phyloP scores from a whole-genome alignment of 768 basidiomycete genomes.

The Xerocomellus dryophilus region DNA sequence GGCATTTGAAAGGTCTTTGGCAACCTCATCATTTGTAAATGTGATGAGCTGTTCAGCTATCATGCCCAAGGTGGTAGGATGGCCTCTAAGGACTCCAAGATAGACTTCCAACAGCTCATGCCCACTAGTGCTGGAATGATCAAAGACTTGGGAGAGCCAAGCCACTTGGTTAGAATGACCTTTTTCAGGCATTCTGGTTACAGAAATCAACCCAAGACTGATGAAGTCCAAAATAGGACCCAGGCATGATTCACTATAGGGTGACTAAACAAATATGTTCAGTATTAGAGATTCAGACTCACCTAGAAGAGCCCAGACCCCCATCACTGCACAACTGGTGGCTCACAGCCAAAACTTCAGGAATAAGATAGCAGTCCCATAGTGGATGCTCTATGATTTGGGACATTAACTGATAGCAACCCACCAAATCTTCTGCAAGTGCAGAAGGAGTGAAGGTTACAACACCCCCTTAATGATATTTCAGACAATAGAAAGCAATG shows the following conservation, averaged over 20 bases:
- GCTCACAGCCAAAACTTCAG: slow-evolving; percentile 55
- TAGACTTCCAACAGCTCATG: slow-evolving; percentile 42
- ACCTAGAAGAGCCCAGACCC: neutral
- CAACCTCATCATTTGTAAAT: slow-evolving; percentile 46
- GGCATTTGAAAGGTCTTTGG: slow-evolving; percentile 48
- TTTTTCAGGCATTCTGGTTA: slow-evolving; percentile 47
- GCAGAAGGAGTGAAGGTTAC: slow-evolving; percentile 67
- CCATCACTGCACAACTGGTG: slow-evolving; percentile 13
- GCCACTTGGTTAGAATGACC: slow-evolving; percentile 22
- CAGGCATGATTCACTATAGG: slow-evolving; percentile 14
- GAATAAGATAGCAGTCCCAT: slow-evolving; percentile 67
- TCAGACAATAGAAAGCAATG: neutral
- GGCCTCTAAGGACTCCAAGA: slow-evolving; percentile 23
- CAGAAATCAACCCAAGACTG: slow-evolving; percentile 53
- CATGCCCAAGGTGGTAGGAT: slow-evolving; percentile 34
- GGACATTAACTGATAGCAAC: slow-evolving; percentile 45
- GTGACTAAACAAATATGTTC: neutral
- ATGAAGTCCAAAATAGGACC: slow-evolving; percentile 33
- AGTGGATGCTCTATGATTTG: slow-evolving; percentile 57
- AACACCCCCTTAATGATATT: slow-evolving; percentile 54
- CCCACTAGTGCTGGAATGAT: slow-evolving; percentile 21
- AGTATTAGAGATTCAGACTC: neutral
- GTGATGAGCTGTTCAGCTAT: slow-evolving; percentile 33
- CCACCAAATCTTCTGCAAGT: slow-evolving; percentile 51
- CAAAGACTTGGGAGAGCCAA: slow-evolving; percentile 27